These are phyloP conservation scores for Rhizopus delemar DNA, from an alignment of 371 early-diverging fungal species.

Conservation along the genomic window DNA sequence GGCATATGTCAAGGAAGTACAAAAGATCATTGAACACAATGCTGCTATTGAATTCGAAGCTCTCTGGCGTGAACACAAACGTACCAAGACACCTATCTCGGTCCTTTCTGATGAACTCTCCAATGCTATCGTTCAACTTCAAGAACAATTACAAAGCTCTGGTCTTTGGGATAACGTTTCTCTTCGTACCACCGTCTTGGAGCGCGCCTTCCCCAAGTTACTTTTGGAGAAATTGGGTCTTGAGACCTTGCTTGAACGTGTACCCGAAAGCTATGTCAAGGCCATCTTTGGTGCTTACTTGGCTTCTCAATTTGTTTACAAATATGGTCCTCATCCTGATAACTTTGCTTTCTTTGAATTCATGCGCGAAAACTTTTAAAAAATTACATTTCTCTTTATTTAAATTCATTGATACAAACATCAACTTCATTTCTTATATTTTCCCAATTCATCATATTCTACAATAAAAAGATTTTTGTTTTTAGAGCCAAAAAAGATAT, in stretches of 20 bases:
- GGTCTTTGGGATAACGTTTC: conserved; percentile 91
- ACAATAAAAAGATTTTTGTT: background rate
- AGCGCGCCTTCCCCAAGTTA: conserved; percentile 91
- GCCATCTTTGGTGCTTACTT: conserved; percentile 96
- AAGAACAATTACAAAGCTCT: conserved; percentile 89
- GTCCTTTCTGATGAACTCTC: conserved; percentile 93
- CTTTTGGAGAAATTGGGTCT: conserved; percentile 87
- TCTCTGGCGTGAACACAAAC: conserved; percentile 85
- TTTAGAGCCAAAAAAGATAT: background rate
- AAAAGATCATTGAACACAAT: conserved; percentile 89
- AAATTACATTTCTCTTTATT: too few relatives aligned
- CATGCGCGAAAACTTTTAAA: conserved; percentile 62
- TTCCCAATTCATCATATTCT: conserved; percentile 20
- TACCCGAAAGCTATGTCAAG: conserved; percentile 93
- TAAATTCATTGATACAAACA: background rate
- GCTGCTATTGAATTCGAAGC: conserved; percentile 95
- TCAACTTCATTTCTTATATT: conserved; percentile 18
- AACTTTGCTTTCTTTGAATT: conserved; percentile 99
- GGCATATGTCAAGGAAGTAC: conserved; percentile 91
- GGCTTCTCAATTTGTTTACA: conserved; percentile 94
- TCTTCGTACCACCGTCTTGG: conserved; percentile 79
- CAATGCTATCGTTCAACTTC: conserved; percentile 88
- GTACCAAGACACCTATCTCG: conserved; percentile 76
- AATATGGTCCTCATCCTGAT: conserved; percentile 89
- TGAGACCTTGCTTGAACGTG: conserved; percentile 83